Evolutionary conservation across 1,139 yeast species (phyloP).

Genomic region (Suhomyces maxii): DNA sequence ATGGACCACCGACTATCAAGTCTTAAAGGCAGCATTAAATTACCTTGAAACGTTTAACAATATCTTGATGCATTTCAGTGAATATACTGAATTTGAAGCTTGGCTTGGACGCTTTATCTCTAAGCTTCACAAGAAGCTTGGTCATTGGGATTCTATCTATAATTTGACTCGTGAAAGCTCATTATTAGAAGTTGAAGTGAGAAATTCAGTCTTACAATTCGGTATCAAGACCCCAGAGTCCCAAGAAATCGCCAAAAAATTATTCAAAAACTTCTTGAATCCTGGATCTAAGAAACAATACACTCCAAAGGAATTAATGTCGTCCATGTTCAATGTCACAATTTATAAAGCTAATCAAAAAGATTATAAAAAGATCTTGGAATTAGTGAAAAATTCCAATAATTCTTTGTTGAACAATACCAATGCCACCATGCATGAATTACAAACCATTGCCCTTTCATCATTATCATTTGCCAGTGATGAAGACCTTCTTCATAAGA

Average conservation of each 20-base stretch:
- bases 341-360: slow-evolving; percentile 38
- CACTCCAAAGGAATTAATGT: slow-evolving; percentile 47
- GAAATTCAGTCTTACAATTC: slow-evolving; percentile 42
- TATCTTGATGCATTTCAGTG: slow-evolving; percentile 30
- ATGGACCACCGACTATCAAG: slow-evolving; percentile 25
- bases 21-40: slow-evolving; percentile 31
- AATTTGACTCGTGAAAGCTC: slow-evolving; percentile 14
- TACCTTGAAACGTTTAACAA: slow-evolving; percentile 34
- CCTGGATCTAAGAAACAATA: slow-evolving; percentile 52
- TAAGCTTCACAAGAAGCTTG: slow-evolving; percentile 24
- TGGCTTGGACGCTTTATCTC: slow-evolving; percentile 23
- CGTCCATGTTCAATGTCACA: slow-evolving; percentile 36
- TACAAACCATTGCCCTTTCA: slow-evolving; percentile 56
- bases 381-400: slow-evolving; percentile 51
- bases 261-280: slow-evolving; percentile 44
- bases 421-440: slow-evolving; percentile 28
- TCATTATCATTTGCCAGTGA: slow-evolving; percentile 51
- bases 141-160: slow-evolving; percentile 24
- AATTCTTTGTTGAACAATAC: slow-evolving; percentile 36
- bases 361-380: slow-evolving; percentile 58
- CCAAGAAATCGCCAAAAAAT: slow-evolving; percentile 32
- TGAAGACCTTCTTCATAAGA: slow-evolving; percentile 48
- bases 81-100: slow-evolving; percentile 21
- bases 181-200: slow-evolving; percentile 37
- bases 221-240: slow-evolving; percentile 30